Evolutionary conservation across 768 basidiomycete species (phyloP).

Genomic region (Macrolepiota dolichaula): DNA sequence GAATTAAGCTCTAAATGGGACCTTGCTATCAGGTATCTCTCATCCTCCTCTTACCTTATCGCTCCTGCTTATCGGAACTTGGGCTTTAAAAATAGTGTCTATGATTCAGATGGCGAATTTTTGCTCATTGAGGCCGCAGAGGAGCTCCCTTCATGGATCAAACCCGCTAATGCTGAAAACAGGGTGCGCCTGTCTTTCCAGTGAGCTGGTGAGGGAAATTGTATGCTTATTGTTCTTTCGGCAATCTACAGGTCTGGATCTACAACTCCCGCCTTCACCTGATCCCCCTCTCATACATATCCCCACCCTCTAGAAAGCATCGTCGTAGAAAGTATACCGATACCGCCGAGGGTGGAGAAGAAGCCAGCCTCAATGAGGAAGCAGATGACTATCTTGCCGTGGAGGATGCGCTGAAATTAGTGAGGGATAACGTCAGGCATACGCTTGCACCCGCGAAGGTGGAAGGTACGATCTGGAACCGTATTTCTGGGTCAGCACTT

Average conservation of each 20-base stretch:
- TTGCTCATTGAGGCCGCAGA: slow-evolving; percentile 96
- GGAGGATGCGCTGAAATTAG: slow-evolving; percentile 60
- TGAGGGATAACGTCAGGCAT: slow-evolving; percentile 48
- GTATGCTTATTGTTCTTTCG: slow-evolving; percentile 23
- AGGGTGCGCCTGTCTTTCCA: slow-evolving; percentile 61
- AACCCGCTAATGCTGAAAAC: slow-evolving; percentile 87
- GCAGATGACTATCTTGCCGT: slow-evolving; percentile 51
- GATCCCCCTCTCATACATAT: slow-evolving; percentile 75
- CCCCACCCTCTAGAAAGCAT: slow-evolving; percentile 56
- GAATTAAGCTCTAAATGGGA: slow-evolving; percentile 80
- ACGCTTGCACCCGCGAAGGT: slow-evolving; percentile 62
- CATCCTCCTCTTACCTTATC: slow-evolving; percentile 4
- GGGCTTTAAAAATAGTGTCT: slow-evolving; percentile 41
- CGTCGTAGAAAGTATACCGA: slow-evolving; percentile 42
- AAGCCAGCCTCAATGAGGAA: slow-evolving; percentile 36
- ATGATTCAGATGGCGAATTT: slow-evolving; percentile 95
- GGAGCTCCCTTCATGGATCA: slow-evolving; percentile 84
- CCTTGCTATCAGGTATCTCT: slow-evolving; percentile 67
- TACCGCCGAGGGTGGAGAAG: slow-evolving; percentile 45
- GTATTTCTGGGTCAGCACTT: slow-evolving; percentile 58
- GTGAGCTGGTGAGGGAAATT: slow-evolving; percentile 28
- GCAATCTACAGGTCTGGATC: slow-evolving; percentile 80
- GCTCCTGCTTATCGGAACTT: background rate
- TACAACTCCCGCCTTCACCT: slow-evolving; percentile 80
- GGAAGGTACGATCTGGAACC: slow-evolving; percentile 64